Conservation (phyloP, 2,329 filamentous ascomycete species). For the Fusarium floridanum region DNA sequence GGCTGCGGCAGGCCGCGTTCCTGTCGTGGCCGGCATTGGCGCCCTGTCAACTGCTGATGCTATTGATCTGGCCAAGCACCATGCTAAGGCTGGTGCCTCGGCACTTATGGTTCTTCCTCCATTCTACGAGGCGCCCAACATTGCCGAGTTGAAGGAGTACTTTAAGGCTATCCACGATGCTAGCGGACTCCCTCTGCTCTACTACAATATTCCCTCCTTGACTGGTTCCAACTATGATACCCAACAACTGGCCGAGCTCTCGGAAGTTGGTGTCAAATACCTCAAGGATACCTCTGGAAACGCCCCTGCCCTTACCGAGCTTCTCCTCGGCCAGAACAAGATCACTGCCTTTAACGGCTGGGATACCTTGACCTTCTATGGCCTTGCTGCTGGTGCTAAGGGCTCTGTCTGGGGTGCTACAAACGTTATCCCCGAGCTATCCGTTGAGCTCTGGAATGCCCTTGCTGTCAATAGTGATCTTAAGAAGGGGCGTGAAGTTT, state of each 20-base stretch:
- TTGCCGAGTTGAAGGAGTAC: constrained; percentile 51
- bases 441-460: constrained; percentile 58
- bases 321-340: constrained; percentile 54
- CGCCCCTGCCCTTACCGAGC: constrained; percentile 59
- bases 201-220: constrained; percentile 57
- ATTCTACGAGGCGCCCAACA: constrained; percentile 58
- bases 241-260: constrained; percentile 54
- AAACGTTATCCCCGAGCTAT: constrained; percentile 61
- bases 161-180: constrained; percentile 53
- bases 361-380: constrained; percentile 64
- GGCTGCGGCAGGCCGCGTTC: constrained; percentile 52
- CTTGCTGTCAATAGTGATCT: constrained; percentile 52
- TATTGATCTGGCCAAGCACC: constrained; percentile 22
- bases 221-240: constrained; percentile 48
- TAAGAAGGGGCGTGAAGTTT: constrained; percentile 55
- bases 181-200: constrained; percentile 55
- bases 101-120: constrained; percentile 62
- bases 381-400: constrained; percentile 59
- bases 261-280: constrained; percentile 58
- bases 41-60: constrained; percentile 51
- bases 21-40: constrained; percentile 58
- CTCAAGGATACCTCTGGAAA: constrained; percentile 65
- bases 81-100: constrained; percentile 42
- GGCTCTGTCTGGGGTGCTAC: constrained; percentile 62
- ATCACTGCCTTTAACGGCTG: constrained; percentile 63